phyloP scores from a whole-genome alignment of 2,329 filamentous ascomycete species.

The Colletotrichum sidae region DNA sequence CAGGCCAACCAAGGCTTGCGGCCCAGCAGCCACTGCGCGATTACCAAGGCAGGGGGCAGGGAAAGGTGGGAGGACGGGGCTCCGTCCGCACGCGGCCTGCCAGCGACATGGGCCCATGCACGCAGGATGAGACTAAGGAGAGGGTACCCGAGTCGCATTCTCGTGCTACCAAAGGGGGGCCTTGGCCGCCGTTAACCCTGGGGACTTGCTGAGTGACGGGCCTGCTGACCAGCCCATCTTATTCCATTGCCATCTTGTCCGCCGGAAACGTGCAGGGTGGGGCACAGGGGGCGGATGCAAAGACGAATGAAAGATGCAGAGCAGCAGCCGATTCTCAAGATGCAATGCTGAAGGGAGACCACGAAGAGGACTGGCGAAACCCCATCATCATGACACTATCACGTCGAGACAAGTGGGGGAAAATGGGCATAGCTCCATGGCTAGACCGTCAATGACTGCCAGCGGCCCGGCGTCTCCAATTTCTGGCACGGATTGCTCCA shows the following conservation, averaged over 20 bases:
- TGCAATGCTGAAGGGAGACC: background rate
- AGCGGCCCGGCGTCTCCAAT: no score
- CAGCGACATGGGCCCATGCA: constrained; percentile 32
- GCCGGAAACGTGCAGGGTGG: constrained; percentile 25
- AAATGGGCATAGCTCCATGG: no score
- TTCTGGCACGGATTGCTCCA: no score
- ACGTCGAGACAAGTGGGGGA: no score
- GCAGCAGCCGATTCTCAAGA: constrained; percentile 7
- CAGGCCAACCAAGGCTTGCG: constrained; percentile 12
- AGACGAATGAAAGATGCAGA: background rate
- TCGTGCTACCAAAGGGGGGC: constrained; percentile 4
- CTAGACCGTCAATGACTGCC: no score
- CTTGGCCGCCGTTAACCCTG: constrained; percentile 12
- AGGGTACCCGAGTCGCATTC: constrained; percentile 32
- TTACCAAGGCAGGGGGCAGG: constrained; percentile 5
- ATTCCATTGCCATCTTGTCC: constrained; percentile 25
- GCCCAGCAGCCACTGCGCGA: constrained; percentile 14
- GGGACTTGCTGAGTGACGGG: constrained; percentile 11
- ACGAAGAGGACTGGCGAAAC: background rate
- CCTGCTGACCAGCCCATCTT: constrained; percentile 23
- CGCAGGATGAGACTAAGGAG: constrained; percentile 29
- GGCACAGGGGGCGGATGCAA: constrained; percentile 1
- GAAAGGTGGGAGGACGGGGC: constrained; percentile 25
- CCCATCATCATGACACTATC: background rate
- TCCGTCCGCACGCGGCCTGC: constrained; percentile 35